Base-by-base conservation (phyloP, 2,329 filamentous ascomycete genomes). In the Ophiostoma australiae region DNA sequence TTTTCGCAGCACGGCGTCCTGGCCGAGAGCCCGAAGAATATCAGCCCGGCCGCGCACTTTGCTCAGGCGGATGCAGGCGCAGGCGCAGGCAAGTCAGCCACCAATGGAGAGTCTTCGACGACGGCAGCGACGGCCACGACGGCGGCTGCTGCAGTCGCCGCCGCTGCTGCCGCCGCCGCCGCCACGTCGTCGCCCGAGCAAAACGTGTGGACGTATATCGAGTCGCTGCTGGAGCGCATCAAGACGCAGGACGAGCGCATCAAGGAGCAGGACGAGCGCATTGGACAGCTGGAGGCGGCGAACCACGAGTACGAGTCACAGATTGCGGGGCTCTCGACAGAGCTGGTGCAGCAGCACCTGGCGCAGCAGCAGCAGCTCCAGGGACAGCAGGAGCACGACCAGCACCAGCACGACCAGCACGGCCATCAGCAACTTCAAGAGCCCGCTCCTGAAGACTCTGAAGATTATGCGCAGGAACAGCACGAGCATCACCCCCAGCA, bases 21-120 rank as follows among this genome's bases (percentile, higher is more conserved):
- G 82, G 95, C 91, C 3, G 93, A 97, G 79, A 96, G 92, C 74
- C 93, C 93, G 0, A 96, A 94, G 77, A 90, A 93, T 4, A 83
- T 97, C 58, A 93, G 90, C 72, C 90, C 91, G n/a, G 76, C 73
- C 15, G 20, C 44, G 15, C 44, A 39, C 37, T 39, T 11, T 39
- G 0, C 70, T 55, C 7, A 31, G 17, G 8, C 31, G n/a, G 27
- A 63, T 55, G 20, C 7, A 11, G 52, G n/a, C 52, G 7, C 52
- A 55, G 15, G 52, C 17, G 11, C 41, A 44, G 41, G 13, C 41
- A 63, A 11, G 8, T 31, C 27, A 31, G 3, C 27, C 27, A 33
- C 15, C 15, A 65, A 65, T 23, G 61, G 61, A 13, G 61, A 65
- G 3, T n/a, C 61, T 4, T 3, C 58, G 17, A 15, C 17, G 1